Conservation (phyloP, 306 rosid genomes). For the Cyamopsis tetragonoloba region DNA sequence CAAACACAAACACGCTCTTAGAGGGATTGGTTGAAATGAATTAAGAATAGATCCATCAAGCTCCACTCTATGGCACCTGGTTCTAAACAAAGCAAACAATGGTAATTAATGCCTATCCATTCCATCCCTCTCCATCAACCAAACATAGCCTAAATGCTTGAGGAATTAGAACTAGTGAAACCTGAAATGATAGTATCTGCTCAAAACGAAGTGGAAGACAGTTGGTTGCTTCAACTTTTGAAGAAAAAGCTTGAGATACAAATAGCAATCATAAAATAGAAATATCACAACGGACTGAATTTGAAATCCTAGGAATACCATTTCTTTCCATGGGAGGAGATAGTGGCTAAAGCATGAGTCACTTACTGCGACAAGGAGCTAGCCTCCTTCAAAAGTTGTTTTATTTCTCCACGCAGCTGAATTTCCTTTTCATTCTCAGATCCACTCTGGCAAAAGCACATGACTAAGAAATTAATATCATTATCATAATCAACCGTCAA, state of each 20-base stretch:
- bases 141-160: too few relatives aligned
- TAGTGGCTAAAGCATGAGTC: neutral
- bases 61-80: too few relatives aligned
- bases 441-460: conserved; percentile 28
- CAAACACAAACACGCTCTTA: too few relatives aligned
- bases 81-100: too few relatives aligned
- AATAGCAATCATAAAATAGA: neutral
- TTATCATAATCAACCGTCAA: neutral
- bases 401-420: conserved; percentile 53
- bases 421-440: conserved; percentile 31
- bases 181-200: too few relatives aligned
- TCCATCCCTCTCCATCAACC: too few relatives aligned
- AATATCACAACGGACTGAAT: neutral
- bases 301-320: neutral
- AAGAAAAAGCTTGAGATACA: neutral
- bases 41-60: too few relatives aligned
- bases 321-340: neutral
- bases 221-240: neutral
- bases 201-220: neutral
- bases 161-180: too few relatives aligned
- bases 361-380: conserved; percentile 69
- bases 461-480: neutral
- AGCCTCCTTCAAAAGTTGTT: conserved; percentile 57
- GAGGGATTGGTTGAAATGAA: too few relatives aligned
- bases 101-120: too few relatives aligned